phyloP scores from a whole-genome alignment of 208 protist genomes.

The Trypanosoma scelopori region DNA sequence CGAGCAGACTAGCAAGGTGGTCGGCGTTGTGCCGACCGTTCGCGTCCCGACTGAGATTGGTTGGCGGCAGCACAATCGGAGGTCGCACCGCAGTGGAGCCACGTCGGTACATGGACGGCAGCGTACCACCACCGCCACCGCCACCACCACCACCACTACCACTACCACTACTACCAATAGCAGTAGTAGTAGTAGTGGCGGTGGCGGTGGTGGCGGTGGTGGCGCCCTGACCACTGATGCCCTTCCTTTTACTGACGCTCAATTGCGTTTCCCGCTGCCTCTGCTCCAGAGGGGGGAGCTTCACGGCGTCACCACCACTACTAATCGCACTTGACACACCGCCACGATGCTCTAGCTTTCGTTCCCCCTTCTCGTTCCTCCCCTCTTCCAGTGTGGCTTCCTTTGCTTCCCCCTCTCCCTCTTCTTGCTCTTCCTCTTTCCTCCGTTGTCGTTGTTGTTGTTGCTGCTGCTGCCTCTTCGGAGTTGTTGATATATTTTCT shows the following conservation, averaged over 20 bases:
- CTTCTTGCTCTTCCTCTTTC: too few species aligned
- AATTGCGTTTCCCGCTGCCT: too few species aligned
- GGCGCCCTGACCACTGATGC: neutral
- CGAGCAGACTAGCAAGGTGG: slow-evolving; percentile 21
- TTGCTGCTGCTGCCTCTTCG: too few species aligned
- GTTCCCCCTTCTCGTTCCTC: too few species aligned
- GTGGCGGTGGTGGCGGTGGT: neutral
- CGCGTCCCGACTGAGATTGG: neutral
- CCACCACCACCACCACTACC: neutral
- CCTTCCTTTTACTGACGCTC: neutral
- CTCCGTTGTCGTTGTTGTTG: too few species aligned
- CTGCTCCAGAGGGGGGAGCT: too few species aligned
- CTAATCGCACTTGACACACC: too few species aligned
- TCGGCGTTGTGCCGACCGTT: slow-evolving; percentile 17
- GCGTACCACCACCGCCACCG: neutral
- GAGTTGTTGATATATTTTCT: too few species aligned
- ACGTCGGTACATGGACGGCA: neutral
- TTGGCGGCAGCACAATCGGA: slow-evolving; percentile 23
- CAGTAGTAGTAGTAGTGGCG: neutral
- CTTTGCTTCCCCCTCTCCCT: too few species aligned
- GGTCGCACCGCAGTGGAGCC: neutral
- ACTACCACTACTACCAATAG: slow-evolving; percentile 1
- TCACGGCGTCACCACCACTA: too few species aligned
- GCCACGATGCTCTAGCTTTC: too few species aligned
- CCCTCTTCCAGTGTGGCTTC: too few species aligned